Conservation (phyloP, 345 rosid genomes). For the Syzygium jambos region DNA sequence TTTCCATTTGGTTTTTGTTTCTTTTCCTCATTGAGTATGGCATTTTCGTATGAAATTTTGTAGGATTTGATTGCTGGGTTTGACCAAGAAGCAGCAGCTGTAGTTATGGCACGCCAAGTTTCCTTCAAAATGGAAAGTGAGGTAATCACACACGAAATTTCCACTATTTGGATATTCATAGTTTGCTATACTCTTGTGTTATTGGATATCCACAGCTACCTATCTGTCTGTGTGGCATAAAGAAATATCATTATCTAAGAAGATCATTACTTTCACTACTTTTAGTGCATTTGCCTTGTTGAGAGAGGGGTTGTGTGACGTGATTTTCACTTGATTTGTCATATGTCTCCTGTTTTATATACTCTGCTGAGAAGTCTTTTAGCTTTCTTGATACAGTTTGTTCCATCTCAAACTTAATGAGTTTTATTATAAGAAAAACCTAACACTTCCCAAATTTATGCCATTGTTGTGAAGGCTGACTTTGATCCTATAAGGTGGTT, state of each 20-base stretch:
- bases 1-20: neutral
- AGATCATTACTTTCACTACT: neutral
- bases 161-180: neutral
- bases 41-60: slow-evolving; percentile 5
- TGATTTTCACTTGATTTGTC: neutral
- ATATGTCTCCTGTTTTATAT: neutral
- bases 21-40: neutral
- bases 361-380: neutral
- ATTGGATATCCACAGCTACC: neutral
- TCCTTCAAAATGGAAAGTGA: slow-evolving; percentile 97
- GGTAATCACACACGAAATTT: slow-evolving; percentile 30
- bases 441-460: slow-evolving; percentile 3
- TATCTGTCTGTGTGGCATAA: neutral
- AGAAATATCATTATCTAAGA: neutral
- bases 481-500: slow-evolving; percentile 95
- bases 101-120: slow-evolving; percentile 81
- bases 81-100: slow-evolving; percentile 99
- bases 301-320: neutral
- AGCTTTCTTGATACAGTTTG: neutral
- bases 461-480: slow-evolving; percentile 46
- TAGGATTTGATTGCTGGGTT: slow-evolving; percentile 93
- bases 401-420: neutral
- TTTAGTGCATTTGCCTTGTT: neutral
- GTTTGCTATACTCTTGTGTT: neutral
- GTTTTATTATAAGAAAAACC: neutral